Conservation (phyloP, 768 basidiomycete species). For the Mycena capillaripes region DNA sequence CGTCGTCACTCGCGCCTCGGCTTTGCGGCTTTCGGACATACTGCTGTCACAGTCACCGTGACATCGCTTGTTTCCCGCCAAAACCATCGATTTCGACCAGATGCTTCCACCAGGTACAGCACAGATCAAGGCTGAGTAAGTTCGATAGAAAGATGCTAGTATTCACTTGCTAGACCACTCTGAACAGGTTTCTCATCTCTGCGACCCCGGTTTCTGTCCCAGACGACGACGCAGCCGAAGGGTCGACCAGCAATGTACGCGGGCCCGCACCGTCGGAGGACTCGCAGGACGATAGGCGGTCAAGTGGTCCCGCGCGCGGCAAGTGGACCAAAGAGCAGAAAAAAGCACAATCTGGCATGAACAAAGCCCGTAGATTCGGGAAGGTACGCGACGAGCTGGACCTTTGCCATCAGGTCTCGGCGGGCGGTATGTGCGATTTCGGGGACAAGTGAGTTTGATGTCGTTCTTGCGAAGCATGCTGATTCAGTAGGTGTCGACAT, state of each 20-base stretch:
- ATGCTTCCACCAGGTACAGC: conserved; percentile 61
- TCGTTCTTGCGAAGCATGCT: too few species aligned
- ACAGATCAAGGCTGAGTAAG: conserved; percentile 67
- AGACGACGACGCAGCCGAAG: conserved; percentile 79
- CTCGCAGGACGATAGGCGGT: conserved; percentile 38
- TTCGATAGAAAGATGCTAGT: neutral
- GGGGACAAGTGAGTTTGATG: conserved; percentile 68
- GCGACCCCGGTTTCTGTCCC: conserved; percentile 42
- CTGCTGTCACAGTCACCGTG: too few species aligned
- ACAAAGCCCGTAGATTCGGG: conserved; percentile 86
- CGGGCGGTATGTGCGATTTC: conserved; percentile 77
- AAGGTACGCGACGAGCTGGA: conserved; percentile 85
- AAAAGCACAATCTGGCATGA: conserved; percentile 83
- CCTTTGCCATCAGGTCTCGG: conserved; percentile 86
- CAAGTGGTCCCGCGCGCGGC: conserved; percentile 46
- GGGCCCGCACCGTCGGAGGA: conserved; percentile 42
- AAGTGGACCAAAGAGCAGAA: conserved; percentile 73
- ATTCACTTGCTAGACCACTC: neutral
- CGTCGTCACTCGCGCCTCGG: neutral
- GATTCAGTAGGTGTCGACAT: conserved; percentile 85
- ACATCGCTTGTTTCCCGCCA: neutral
- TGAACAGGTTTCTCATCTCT: conserved; percentile 56
- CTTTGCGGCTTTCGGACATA: too few species aligned
- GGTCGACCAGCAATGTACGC: conserved; percentile 56
- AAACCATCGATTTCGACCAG: neutral